phyloP scores from a whole-genome alignment of 148 eudicot species.

The Heliamphora exappendiculata region DNA sequence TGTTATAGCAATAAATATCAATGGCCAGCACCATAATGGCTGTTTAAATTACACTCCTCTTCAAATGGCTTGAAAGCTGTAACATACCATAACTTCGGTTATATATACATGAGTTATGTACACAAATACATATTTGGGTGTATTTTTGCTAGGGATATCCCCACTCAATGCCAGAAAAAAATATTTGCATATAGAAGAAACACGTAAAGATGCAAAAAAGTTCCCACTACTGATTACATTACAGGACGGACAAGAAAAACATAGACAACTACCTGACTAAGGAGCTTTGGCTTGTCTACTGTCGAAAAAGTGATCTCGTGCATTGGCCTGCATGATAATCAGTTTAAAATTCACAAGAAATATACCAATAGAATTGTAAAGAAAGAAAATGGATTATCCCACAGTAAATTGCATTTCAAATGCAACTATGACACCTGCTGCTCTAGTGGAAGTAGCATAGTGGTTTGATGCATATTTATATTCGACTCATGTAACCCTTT shows the following conservation, averaged over 20 bases:
- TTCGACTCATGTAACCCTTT: not conserved
- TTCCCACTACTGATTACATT: not conserved
- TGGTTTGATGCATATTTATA: not conserved
- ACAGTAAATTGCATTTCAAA: not conserved
- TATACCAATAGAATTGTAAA: no score
- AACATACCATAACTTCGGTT: not conserved
- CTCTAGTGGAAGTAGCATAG: not conserved
- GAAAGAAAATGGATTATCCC: not conserved
- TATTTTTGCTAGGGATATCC: not conserved
- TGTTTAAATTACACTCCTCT: not conserved
- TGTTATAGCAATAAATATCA: not conserved
- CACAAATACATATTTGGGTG: not conserved
- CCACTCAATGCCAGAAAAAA: not conserved
- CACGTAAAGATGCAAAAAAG: not conserved
- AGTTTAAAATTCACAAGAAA: not conserved
- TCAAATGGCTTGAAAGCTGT: not conserved
- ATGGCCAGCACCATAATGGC: not conserved
- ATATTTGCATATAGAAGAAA: not conserved
- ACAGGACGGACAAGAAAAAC: not conserved
- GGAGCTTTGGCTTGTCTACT: conserved; percentile 53
- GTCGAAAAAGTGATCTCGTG: conserved; percentile 65
- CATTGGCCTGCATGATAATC: conserved; percentile 39
- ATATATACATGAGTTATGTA: not conserved
- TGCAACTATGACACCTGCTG: no score
- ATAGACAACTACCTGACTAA: conserved; percentile 41